Evolutionary conservation across 2,329 filamentous ascomycete species (phyloP), one percentile per base, ranked within the genome.

Genomic region (Epicoccum nigrum): DNA sequence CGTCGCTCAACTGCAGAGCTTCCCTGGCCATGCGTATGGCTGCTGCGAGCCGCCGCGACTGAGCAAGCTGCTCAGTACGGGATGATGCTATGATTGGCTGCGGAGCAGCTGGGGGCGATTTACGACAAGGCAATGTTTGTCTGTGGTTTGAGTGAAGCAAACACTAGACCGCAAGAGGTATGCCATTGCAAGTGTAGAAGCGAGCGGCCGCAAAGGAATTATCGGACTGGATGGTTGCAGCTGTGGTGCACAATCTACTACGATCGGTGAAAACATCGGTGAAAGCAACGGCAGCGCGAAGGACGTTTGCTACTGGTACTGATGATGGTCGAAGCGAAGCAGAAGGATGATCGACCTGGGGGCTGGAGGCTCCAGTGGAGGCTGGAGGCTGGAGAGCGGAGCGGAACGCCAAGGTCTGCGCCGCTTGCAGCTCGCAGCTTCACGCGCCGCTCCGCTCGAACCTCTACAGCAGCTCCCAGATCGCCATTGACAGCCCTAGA

Each of bases 131-230:
- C 31, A 33, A 34, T 45, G 45, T 49, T 49, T 45, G 60, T 59
- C 47, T 56, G 45, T 44, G 41, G 34, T 25, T 42, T 32, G 37
- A 60, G 56, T 56, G 62, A 63, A 64, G 62, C 60, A 63, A 63
- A 55, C 60, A 43, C 54, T 41, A 48, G 32, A 35, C 46, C 32
- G 20, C 47, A 55, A 48, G 27, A 28, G 39, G 25, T 23, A 37
- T 42, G 35, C 50, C 42, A 31, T 39, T 19, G 38, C 44, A 45
- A 30, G 23, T 58, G 23, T 47, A 38, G 34, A 39, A 33, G 31
- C 27, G 44, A 34, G 42, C 31, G 46, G n/a, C 23, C 21, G 13
- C 30, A 51, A 30, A 31, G 20, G 21, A 4, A 41, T 21, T 28
- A 27, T 48, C 19, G 27, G 31, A n/a, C 17, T 53, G 56, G 55